Base-by-base conservation (phyloP, 2,329 filamentous ascomycete genomes). In the Orbilia brochopaga region DNA sequence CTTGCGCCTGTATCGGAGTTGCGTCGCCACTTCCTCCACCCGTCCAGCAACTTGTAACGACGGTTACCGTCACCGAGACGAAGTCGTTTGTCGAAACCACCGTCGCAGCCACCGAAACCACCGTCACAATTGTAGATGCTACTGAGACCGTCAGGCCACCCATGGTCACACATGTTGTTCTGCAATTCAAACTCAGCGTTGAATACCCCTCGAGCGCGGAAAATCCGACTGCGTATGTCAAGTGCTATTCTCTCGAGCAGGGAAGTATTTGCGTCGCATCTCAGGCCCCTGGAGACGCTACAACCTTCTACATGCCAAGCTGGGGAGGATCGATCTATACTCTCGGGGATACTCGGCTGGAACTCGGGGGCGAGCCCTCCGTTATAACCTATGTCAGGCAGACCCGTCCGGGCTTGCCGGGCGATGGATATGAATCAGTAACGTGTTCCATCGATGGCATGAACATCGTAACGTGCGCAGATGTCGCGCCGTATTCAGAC, bases 1-100 rank as follows among this genome's bases (percentile, higher is more conserved):
- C 77, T 4, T 78, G 78, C 75, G 74, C 74, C 1, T 78, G 78
- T 75, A 75, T 74, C 35, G 77, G 78, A 37, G 75, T 77, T 37
- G 63, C 60, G 23, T 30, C 23, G 74, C 73, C 6, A 37, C 55
- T 27, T 15, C 24, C 1, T 17, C 11, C 6, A 10, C 51, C 13
- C 30, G 21, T 15, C 32, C 51, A 2, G n/a, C 17, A 21, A 54
- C 15, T 37, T 2, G 37, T 27, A 11, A 27, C 44, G 15, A 59
- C 56, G 1, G 35, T 59, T 35, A 59, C 56, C 13, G 19, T 37
- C 7, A 46, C 44, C 3, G 37, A 8, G 7, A 59, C 56, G 21
- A 13, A 19, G 24, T 52, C 57, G 17, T 37, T 53, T 13, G n/a
- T 17, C 37, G 37, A 42, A 42, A 42, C 37, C n/a, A 42, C 15